These are phyloP conservation scores for Smittium mucronatum DNA, from an alignment of 371 early-diverging fungal species.

Conservation along the genomic window DNA sequence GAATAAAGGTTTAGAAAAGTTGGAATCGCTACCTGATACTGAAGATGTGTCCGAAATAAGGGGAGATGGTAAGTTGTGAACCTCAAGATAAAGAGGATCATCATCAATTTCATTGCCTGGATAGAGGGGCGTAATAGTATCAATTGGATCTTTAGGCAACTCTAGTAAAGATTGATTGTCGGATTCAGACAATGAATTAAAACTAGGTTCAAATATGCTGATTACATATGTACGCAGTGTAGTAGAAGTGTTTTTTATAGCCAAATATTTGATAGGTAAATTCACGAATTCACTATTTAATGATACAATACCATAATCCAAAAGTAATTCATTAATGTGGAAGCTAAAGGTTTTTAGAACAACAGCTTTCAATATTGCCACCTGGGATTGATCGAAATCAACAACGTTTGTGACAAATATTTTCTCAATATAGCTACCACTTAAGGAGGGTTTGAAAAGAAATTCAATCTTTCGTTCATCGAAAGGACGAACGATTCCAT, in stretches of 20 bases:
- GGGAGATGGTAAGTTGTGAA: background rate
- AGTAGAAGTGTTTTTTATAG: constrained; percentile 67
- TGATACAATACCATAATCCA: constrained; percentile 59
- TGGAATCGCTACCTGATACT: background rate
- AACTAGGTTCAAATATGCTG: constrained; percentile 41
- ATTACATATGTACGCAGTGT: constrained; percentile 71
- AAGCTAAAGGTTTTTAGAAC: constrained; percentile 85
- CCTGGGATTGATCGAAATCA: constrained; percentile 70
- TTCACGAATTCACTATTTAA: background rate
- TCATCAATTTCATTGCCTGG: background rate
- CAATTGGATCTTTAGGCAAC: background rate
- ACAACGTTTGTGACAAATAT: constrained; percentile 79
- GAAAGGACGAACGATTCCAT: constrained; percentile 82
- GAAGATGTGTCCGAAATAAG: background rate
- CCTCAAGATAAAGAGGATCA: background rate
- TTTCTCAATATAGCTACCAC: constrained; percentile 79
- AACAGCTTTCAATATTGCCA: constrained; percentile 72
- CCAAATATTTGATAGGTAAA: constrained; percentile 27
- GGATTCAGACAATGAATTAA: constrained; percentile 35
- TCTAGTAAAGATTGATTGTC: background rate
- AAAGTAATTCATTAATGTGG: constrained; percentile 51
- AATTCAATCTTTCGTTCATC: constrained; percentile 87
- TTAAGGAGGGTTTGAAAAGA: constrained; percentile 76
- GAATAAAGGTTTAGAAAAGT: background rate
- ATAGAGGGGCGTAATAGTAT: background rate